Conservation (phyloP, 148 eudicot species). For the Heliamphora exappendiculata region DNA sequence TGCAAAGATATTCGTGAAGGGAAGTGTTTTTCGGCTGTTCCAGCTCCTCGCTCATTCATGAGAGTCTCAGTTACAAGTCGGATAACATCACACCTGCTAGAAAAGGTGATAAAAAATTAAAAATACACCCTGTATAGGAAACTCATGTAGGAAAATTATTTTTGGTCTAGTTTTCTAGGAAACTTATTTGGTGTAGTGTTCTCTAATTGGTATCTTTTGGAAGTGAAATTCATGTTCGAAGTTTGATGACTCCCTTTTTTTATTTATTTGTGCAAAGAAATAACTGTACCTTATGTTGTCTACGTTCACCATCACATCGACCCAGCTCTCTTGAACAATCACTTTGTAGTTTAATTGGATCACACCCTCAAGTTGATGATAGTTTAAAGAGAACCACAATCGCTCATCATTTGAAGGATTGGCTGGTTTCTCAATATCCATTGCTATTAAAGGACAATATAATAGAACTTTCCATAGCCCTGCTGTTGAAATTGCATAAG, state of each 20-base stretch:
- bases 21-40: slow-evolving; percentile 78
- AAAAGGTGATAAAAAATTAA: neutral
- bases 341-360: slow-evolving; percentile 46
- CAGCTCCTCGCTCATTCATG: slow-evolving; percentile 66
- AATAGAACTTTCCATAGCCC: slow-evolving; percentile 86
- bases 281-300: slow-evolving; percentile 67
- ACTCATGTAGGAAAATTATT: neutral
- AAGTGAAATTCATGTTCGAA: neutral
- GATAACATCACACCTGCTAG: slow-evolving; percentile 59
- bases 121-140: neutral
- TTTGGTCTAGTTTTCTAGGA: neutral
- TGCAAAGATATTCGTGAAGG: slow-evolving; percentile 73
- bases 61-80: slow-evolving; percentile 50
- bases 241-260: slow-evolving; percentile 2
- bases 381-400: slow-evolving; percentile 58
- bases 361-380: slow-evolving; percentile 62
- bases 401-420: slow-evolving; percentile 45
- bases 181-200: neutral
- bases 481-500: slow-evolving; percentile 42
- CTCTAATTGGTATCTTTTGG: neutral
- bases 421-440: slow-evolving; percentile 59
- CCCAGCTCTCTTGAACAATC: slow-evolving; percentile 41
- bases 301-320: slow-evolving; percentile 19
- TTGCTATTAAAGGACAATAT: slow-evolving; percentile 82
- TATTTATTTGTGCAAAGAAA: neutral